A percentile compares a stretch with the other conserved stretches of the same genome.
These are phyloP conservation scores for Chiua sp. DNA, from an alignment of 1,284 basidiomycete species.

Conservation along the genomic window DNA sequence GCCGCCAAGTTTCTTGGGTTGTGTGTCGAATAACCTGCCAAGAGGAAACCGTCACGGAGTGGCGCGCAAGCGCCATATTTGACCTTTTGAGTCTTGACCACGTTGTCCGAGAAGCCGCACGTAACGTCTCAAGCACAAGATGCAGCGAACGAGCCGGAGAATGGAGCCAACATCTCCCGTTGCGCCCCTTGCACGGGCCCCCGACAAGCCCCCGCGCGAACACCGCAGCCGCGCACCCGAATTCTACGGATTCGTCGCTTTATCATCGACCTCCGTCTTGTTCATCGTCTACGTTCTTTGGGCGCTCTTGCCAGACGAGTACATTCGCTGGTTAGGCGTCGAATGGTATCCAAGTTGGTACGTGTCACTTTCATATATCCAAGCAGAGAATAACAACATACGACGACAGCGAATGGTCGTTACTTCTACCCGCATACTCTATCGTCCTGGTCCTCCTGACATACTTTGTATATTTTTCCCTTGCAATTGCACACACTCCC, in stretches of 20 bases:
- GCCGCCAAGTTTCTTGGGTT: no score
- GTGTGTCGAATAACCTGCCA: no score
- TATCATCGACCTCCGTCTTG: conserved; percentile 76
- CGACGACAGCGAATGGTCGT: conserved; percentile 73
- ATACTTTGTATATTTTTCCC: conserved; percentile 78
- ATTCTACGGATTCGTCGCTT: conserved; percentile 89
- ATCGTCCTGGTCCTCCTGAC: conserved; percentile 76
- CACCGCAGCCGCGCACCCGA: conserved; percentile 71
- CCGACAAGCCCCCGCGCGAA: conserved; percentile 47
- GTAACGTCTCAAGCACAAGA: no score
- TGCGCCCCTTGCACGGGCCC: conserved; percentile 58
- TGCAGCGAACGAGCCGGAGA: conserved; percentile 3
- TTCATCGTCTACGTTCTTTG: conserved; percentile 77
- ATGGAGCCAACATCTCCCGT: conserved; percentile 53
- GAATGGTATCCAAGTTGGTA: conserved; percentile 90
- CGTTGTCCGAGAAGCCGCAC: no score
- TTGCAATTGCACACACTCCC: conserved; percentile 77
- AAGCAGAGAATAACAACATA: neutral
- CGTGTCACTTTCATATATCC: conserved; percentile 25
- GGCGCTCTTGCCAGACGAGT: conserved; percentile 60
- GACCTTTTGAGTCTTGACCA: no score
- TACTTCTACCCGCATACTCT: conserved; percentile 84
- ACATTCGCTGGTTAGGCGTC: conserved; percentile 68
- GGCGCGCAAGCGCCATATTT: no score
- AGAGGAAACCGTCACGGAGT: neutral